phyloP scores from a whole-genome alignment of 139 green algal species.

The Closterium sp. region DNA sequence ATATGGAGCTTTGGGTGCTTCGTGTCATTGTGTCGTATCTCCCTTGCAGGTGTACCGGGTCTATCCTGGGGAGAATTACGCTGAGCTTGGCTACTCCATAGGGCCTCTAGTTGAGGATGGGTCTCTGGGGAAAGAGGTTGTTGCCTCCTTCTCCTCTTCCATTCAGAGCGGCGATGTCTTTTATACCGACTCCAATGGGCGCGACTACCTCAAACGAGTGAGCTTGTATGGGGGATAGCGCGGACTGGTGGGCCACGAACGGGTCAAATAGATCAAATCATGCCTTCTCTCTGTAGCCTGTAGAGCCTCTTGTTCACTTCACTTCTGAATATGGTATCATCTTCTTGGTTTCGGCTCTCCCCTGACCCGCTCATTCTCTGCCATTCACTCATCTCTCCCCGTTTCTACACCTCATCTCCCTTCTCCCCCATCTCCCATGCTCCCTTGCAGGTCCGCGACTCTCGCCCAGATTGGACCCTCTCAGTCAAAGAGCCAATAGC shows the following conservation, averaged over 20 bases:
- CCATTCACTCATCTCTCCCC: not conserved
- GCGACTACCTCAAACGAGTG: constrained; percentile 48
- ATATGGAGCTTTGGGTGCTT: not conserved
- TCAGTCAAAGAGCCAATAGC: constrained; percentile 53
- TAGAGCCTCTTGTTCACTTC: too few species aligned
- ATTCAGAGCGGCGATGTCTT: constrained; percentile 31
- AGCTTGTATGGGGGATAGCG: not conserved
- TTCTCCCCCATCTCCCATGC: too few species aligned
- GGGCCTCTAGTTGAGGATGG: constrained; percentile 49
- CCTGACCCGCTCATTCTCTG: constrained; percentile 2
- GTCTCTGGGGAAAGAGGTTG: constrained; percentile 52
- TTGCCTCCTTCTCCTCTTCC: constrained; percentile 10
- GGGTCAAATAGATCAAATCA: not conserved
- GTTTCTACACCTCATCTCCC: not conserved
- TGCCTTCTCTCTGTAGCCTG: not conserved
- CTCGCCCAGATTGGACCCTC: constrained; percentile 37
- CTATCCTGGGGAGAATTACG: not conserved
- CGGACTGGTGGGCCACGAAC: not conserved
- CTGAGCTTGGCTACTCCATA: not conserved
- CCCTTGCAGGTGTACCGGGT: constrained; percentile 14
- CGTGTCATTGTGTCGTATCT: not conserved
- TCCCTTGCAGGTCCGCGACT: constrained; percentile 36
- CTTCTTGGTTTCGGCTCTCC: too few species aligned
- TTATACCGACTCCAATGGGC: constrained; percentile 55
- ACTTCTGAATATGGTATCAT: too few species aligned